Conservation (phyloP, 257 asterid genomes). For the Apocynum venetum region DNA sequence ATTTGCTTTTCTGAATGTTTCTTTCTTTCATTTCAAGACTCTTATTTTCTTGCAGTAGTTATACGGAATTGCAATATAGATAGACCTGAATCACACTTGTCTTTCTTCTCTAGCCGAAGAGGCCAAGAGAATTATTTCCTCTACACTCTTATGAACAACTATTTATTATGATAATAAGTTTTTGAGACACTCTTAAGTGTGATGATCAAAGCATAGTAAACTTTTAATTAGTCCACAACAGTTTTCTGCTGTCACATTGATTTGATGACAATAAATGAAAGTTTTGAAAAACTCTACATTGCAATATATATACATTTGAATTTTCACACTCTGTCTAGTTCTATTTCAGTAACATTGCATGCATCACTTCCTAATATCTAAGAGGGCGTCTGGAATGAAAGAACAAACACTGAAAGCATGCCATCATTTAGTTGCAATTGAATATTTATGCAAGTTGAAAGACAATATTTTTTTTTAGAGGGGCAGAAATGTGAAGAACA, state of each 20-base stretch:
- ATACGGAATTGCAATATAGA: neutral
- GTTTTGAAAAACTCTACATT: neutral
- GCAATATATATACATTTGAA: too few species aligned
- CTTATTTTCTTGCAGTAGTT: neutral
- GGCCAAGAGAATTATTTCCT: neutral
- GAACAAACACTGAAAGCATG: too few species aligned
- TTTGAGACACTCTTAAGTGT: neutral
- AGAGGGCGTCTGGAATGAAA: too few species aligned
- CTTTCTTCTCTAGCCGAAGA: neutral
- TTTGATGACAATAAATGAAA: neutral
- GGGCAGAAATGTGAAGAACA: too few species aligned
- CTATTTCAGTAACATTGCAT: neutral
- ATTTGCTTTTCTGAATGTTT: neutral
- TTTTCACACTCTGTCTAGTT: neutral
- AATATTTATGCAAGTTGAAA: too few species aligned
- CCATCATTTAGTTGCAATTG: too few species aligned
- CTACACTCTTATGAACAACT: neutral
- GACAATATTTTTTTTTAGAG: too few species aligned
- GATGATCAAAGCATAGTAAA: neutral
- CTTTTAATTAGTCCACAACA: neutral
- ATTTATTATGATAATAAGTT: neutral
- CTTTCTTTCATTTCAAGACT: conserved; percentile 1
- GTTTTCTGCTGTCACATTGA: conserved; percentile 4
- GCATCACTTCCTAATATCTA: neutral
- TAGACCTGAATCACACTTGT: conserved; percentile 8